Conservation (phyloP, 2,329 filamentous ascomycete species). For the Paramyrothecium roridum region DNA sequence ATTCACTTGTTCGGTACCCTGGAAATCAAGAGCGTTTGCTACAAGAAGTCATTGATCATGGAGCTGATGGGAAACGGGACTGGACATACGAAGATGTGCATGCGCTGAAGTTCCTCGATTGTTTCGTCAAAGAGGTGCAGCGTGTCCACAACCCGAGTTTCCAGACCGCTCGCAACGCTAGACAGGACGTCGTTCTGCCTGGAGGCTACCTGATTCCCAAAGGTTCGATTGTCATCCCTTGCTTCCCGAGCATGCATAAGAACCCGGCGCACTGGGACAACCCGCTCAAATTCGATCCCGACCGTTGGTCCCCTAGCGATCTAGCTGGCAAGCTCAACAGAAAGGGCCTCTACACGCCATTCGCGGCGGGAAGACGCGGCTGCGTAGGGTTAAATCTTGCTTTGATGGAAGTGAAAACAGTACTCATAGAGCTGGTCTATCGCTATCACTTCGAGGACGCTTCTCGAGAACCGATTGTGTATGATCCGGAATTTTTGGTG, state of each 20-base stretch:
- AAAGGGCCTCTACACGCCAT: slow-evolving; percentile 45
- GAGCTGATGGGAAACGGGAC: slow-evolving; percentile 8
- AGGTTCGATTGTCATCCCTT: slow-evolving; percentile 46
- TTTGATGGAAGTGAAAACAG: slow-evolving; percentile 53
- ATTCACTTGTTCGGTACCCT: slow-evolving; percentile 45
- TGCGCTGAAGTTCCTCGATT: slow-evolving; percentile 45
- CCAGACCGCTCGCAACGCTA: slow-evolving; percentile 53
- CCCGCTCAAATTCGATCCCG: slow-evolving; percentile 50
- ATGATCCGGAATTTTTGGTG: slow-evolving; percentile 15
- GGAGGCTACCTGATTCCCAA: slow-evolving; percentile 51
- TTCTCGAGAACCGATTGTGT: slow-evolving; percentile 10
- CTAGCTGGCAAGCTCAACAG: slow-evolving; percentile 41
- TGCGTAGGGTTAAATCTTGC: slow-evolving; percentile 63
- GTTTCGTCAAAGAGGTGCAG: slow-evolving; percentile 55
- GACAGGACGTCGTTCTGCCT: slow-evolving; percentile 48
- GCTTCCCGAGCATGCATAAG: slow-evolving; percentile 41
- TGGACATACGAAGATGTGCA: slow-evolving; percentile 41
- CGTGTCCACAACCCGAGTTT: slow-evolving; percentile 54
- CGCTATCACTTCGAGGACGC: slow-evolving; percentile 23
- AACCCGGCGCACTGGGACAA: slow-evolving; percentile 53
- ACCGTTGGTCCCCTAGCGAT: slow-evolving; percentile 45
- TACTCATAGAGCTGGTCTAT: slow-evolving; percentile 51
- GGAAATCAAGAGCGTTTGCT: slow-evolving; percentile 51
- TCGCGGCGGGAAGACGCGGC: slow-evolving; percentile 48
- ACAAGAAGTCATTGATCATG: slow-evolving; percentile 42